Conservation (phyloP, 2,329 filamentous ascomycete species). For the Fusarium lateritium region DNA sequence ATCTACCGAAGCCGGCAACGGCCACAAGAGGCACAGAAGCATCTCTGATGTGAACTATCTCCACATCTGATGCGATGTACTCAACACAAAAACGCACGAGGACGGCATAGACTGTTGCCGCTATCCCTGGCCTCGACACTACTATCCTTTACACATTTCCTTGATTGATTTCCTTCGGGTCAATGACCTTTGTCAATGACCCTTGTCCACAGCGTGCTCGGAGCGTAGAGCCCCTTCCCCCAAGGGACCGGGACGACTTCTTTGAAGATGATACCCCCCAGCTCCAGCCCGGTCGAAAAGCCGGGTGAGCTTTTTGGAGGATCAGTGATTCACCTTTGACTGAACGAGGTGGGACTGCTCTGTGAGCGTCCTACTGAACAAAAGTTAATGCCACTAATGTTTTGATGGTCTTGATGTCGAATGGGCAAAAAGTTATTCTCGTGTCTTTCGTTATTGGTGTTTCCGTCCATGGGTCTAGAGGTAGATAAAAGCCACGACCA, state of each 20-base stretch:
- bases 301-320: constrained; percentile 41
- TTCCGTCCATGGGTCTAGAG: constrained; percentile 44
- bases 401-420: constrained; percentile 43
- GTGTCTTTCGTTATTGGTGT: constrained; percentile 44
- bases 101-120: constrained; percentile 59
- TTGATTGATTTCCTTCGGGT: constrained; percentile 35
- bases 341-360: constrained; percentile 28
- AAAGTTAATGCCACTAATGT: constrained; percentile 46
- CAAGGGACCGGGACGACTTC: constrained; percentile 38
- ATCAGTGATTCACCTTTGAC: constrained; percentile 29
- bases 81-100: constrained; percentile 58
- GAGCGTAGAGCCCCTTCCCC: constrained; percentile 38
- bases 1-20: constrained; percentile 57
- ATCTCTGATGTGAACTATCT: constrained; percentile 69
- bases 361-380: constrained; percentile 32
- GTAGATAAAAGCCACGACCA: constrained; percentile 47
- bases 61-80: constrained; percentile 56
- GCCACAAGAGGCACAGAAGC: constrained; percentile 72
- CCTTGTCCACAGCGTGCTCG: constrained; percentile 42
- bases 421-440: constrained; percentile 41
- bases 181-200: constrained; percentile 19
- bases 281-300: constrained; percentile 42
- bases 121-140: constrained; percentile 61
- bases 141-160: constrained; percentile 40
- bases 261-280: constrained; percentile 45